Conservation (phyloP, 108 stramenopile species). For the Cyclotella sp. region DNA sequence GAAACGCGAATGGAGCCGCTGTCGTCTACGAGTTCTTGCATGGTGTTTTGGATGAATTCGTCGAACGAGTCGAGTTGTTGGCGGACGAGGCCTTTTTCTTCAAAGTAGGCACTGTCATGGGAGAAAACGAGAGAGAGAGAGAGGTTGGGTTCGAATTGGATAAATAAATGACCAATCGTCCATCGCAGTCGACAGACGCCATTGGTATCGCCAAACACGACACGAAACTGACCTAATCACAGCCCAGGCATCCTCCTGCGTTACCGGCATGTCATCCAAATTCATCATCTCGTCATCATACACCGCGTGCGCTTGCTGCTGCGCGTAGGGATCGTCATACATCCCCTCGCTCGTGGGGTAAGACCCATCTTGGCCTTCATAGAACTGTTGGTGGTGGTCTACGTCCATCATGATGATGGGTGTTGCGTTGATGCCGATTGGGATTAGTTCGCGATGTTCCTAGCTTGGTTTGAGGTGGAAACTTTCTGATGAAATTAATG, state of each 20-base stretch:
- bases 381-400: neutral
- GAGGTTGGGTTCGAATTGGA: neutral
- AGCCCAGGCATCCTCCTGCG: slow-evolving; percentile 98
- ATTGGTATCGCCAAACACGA: too few species aligned
- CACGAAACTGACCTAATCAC: slow-evolving; percentile 79
- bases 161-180: neutral
- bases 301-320: neutral
- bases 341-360: neutral
- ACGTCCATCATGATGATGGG: neutral
- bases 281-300: slow-evolving; percentile 13
- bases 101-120: slow-evolving; percentile 88
- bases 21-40: slow-evolving; percentile 98
- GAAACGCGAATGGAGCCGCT: slow-evolving; percentile 92
- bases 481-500: neutral
- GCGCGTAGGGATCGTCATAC: slow-evolving; percentile 13
- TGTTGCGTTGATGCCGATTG: neutral
- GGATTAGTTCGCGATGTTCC: too few species aligned
- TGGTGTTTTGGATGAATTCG: slow-evolving; percentile 97
- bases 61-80: slow-evolving; percentile 99
- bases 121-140: neutral
- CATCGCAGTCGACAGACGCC: too few species aligned
- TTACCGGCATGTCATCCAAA: slow-evolving; percentile 78
- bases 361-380: neutral
- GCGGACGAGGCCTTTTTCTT: slow-evolving; percentile 98
- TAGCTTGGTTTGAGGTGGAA: neutral